A percentile compares a stretch with the other conserved stretches of the same genome.
Evolutionary conservation across 2,329 filamentous ascomycete species (phyloP).

Genomic region (Ambrosiella cleistominuta): DNA sequence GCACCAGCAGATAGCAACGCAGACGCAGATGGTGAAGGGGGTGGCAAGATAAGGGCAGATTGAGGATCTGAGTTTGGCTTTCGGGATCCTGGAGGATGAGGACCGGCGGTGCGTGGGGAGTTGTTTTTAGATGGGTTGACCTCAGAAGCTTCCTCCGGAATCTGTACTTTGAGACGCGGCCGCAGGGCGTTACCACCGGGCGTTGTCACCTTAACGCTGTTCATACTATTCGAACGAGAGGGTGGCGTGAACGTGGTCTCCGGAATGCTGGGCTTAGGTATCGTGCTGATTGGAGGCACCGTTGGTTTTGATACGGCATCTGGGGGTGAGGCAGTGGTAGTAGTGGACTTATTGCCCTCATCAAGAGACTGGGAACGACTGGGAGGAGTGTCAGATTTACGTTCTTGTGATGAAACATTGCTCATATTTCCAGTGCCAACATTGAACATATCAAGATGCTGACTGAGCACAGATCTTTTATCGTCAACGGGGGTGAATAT

Average conservation of each 20-base stretch:
- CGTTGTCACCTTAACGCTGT: slow-evolving; percentile 51
- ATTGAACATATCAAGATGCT: slow-evolving; percentile 53
- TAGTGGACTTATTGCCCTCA: slow-evolving; percentile 15
- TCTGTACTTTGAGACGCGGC: slow-evolving; percentile 80
- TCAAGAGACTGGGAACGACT: slow-evolving; percentile 49
- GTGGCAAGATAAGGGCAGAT: slow-evolving; percentile 62
- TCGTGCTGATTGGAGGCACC: not conserved
- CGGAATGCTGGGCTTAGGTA: slow-evolving; percentile 35
- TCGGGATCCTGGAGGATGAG: slow-evolving; percentile 5
- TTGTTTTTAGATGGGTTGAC: slow-evolving; percentile 26
- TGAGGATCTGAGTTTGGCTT: slow-evolving; percentile 27
- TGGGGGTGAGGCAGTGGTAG: slow-evolving; percentile 37
- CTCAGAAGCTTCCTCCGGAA: slow-evolving; percentile 43
- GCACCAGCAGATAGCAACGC: slow-evolving; percentile 79
- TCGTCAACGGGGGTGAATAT: slow-evolving; percentile 98
- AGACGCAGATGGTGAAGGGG: slow-evolving; percentile 77
- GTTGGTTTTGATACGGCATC: slow-evolving; percentile 15
- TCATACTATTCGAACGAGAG: slow-evolving; percentile 62
- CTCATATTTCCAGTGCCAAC: not conserved
- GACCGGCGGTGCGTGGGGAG: slow-evolving; percentile 37
- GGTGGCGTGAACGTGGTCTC: slow-evolving; percentile 52
- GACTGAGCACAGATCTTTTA: slow-evolving; percentile 69
- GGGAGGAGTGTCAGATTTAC: slow-evolving; percentile 17
- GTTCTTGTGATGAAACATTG: not conserved
- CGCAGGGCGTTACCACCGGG: slow-evolving; percentile 43